Base-by-base conservation (phyloP, 2,329 filamentous ascomycete species). In the Stromatinia cepivora region DNA sequence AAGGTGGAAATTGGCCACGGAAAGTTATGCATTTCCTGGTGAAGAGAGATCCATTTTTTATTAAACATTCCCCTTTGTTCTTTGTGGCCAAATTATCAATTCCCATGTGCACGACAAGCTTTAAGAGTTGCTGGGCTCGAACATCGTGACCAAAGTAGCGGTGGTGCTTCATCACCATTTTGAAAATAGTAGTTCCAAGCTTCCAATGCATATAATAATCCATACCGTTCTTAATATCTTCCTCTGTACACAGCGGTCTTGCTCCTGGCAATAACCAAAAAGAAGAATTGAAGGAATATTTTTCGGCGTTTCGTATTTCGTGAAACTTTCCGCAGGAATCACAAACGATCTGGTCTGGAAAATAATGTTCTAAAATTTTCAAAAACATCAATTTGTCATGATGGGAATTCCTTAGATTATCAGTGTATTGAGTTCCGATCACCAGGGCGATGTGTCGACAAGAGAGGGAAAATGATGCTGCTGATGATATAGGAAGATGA, bases 221-320 rank as follows among this genome's bases (percentile, higher is more conserved):
- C 13, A 31, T 6, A 6, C 9, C 3, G 13, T 3, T n/a, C 13
- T 1, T 3, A 9, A 28, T 0, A 28, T 53, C 50, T 4, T 17
- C 13, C 9, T 4, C 28, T 10, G 17, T 15, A 53, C 50, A 31
- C 25, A 3, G 7, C 28, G 50, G 50, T 17, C 25, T 53, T 20
- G 13, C 17, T 53, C 0, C 50, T 6, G 28, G 25, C 13, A 25
- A 9, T 31, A 31, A 53, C 7, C 4, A 34, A 34, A 34, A 34
- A 34, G 34, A 34, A 34, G 25, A 31, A 7, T 53, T 28, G 8
- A 28, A 9, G 6, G 15, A 6, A 28, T 31, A 31, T 53, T 15
- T 53, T 15, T 31, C 13, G 17, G 25, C 50, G 17, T 20, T 17
- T 53, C 13, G 25, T 17, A 53, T 53, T 2, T 8, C 17, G 28